Conservation (phyloP, 768 basidiomycete genomes). For the Suillus discolor region DNA sequence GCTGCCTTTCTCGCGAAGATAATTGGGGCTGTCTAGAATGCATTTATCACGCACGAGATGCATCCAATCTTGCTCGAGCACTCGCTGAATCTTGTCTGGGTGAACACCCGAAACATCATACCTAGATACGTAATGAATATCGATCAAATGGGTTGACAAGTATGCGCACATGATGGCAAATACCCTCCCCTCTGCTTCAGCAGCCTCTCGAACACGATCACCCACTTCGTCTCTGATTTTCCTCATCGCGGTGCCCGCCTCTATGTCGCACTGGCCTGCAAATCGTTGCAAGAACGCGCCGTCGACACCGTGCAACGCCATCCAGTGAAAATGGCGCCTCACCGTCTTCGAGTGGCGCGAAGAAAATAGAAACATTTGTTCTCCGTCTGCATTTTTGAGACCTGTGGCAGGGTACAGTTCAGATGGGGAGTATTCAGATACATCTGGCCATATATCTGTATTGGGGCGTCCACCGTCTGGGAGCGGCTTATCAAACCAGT, state of each 20-base stretch:
- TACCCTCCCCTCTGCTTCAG: conserved; percentile 78
- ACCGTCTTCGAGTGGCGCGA: conserved; percentile 78
- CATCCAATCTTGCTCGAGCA: conserved; percentile 73
- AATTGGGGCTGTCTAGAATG: conserved; percentile 71
- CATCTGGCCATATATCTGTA: conserved; percentile 80
- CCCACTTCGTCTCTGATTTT: conserved; percentile 74
- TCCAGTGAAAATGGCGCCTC: conserved; percentile 61
- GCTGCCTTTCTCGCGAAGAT: conserved; percentile 67
- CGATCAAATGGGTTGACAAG: conserved; percentile 4
- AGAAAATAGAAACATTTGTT: conserved; percentile 74
- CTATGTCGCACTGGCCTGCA: conserved; percentile 62
- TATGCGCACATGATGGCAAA: conserved; percentile 79
- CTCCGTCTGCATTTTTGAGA: conserved; percentile 54
- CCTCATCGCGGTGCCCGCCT: conserved; percentile 57
- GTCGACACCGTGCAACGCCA: conserved; percentile 80
- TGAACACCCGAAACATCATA: conserved; percentile 84
- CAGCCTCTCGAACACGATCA: conserved; percentile 70
- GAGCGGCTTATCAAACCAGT: conserved; percentile 78
- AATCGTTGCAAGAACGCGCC: conserved; percentile 85
- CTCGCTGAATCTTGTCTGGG: conserved; percentile 62
- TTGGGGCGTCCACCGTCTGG: conserved; percentile 71
- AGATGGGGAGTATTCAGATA: conserved; percentile 65
- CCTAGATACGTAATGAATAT: conserved; percentile 42
- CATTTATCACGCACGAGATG: conserved; percentile 66
- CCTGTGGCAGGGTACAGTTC: conserved; percentile 76